Conservation (phyloP, 1,284 basidiomycete genomes). For the Heterobasidion annosum region DNA sequence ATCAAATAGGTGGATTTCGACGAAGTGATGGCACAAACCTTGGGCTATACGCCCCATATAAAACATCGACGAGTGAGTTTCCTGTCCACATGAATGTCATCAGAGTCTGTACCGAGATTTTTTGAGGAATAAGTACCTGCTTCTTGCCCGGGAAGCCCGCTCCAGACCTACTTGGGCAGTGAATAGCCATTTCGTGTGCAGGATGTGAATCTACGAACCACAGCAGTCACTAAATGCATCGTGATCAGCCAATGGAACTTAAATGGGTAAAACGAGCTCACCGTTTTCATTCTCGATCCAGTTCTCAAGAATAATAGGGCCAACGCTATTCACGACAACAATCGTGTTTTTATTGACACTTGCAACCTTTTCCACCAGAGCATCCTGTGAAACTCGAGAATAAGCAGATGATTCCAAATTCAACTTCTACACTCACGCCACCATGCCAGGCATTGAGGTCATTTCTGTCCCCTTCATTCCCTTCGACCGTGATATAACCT, state of each 20-base stretch:
- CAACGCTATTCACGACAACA: conserved; percentile 70
- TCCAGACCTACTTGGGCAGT: conserved; percentile 30
- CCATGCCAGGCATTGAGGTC: conserved; percentile 65
- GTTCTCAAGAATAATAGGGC: conserved; percentile 54
- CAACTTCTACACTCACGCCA: conserved; percentile 21
- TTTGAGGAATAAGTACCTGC: conserved; percentile 29
- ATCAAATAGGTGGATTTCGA: conserved; percentile 1
- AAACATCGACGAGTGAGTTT: conserved; percentile 51
- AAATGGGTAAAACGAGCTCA: conserved; percentile 22
- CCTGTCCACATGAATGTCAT: conserved; percentile 26
- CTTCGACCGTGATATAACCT: conserved; percentile 50
- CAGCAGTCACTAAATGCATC: conserved; percentile 35
- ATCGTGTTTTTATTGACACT: conserved; percentile 56
- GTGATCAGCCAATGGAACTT: neutral
- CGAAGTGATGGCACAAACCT: conserved; percentile 33
- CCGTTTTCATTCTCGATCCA: conserved; percentile 59
- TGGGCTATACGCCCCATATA: conserved; percentile 60
- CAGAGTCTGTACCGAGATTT: neutral
- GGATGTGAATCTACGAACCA: conserved; percentile 22
- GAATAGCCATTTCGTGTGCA: neutral
- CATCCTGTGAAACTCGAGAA: conserved; percentile 29
- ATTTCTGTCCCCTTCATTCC: conserved; percentile 65
- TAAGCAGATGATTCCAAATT: neutral
- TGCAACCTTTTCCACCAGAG: conserved; percentile 43
- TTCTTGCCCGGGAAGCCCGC: conserved; percentile 64